Evolutionary conservation across 2,329 filamentous ascomycete species (phyloP).

Genomic region (Colletotrichum acutatum): DNA sequence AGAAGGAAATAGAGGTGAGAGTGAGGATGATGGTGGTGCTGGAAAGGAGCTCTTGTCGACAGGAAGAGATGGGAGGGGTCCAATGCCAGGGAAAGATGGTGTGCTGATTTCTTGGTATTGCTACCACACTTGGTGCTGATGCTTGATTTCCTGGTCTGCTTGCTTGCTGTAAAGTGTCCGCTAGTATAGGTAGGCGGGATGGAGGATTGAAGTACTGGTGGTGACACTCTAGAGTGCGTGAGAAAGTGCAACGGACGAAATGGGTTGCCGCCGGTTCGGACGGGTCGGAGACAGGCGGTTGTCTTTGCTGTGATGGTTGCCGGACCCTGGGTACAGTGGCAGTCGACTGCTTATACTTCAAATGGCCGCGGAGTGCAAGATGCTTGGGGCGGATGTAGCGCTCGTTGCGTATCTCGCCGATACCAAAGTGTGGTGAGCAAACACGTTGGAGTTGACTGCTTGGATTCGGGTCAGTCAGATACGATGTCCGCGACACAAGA

Average conservation of each 20-base stretch:
- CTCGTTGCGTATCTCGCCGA: conserved; percentile 13
- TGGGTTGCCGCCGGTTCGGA: conserved; percentile 23
- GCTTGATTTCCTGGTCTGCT: not conserved
- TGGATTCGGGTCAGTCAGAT: conserved; percentile 18
- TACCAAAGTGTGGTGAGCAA: conserved; percentile 11
- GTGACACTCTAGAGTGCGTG: not conserved
- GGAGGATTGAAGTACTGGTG: not conserved
- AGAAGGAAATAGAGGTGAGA: not conserved
- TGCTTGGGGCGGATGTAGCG: conserved; percentile 15
- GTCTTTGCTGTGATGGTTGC: not conserved
- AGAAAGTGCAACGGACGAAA: not conserved
- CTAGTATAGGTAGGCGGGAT: not conserved
- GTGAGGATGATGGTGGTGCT: not conserved
- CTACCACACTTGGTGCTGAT: not conserved
- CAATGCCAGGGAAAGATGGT: not conserved
- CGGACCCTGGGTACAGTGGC: conserved; percentile 1
- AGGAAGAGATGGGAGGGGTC: not conserved
- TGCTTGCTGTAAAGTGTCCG: not conserved
- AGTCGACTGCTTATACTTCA: conserved; percentile 2
- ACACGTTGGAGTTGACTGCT: not conserved
- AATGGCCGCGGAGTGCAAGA: not conserved
- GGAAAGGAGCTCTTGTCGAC: not conserved
- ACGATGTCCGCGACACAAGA: not conserved
- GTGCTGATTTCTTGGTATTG: conserved; percentile 7
- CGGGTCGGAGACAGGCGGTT: conserved; percentile 14